Base-by-base conservation (phyloP, 129 eudicot species). In the Helianthus tuberosus region DNA sequence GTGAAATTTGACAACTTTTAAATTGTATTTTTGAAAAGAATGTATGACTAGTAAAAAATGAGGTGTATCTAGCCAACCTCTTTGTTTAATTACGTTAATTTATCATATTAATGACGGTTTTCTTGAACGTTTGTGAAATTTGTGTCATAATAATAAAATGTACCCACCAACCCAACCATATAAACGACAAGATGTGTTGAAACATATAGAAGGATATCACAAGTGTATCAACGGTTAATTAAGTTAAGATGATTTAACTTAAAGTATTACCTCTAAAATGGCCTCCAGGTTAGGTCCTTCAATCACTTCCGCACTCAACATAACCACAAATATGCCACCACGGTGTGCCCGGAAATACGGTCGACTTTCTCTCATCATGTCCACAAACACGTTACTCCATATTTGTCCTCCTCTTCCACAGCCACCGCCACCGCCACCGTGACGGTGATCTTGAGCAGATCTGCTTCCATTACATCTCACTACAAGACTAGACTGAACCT, bases 281-380 rank as follows among this genome's bases (percentile, higher is more conserved):
- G 73, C 67, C n/a, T 68, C 55, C 46, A 88, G 48, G 72, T 68
- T 54, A 52, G 87, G 77, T 5, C 80, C 68, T 69, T 91, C 80
- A 53, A 84, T 60, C 35, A 86, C 79, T 27, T 80, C 75, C 0
- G 81, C 81, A 27, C 83, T 75, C 15, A 91, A 51, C 9, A 84
- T 32, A 51, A 91, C 77, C 32, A 91, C 96, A 65, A 88, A 84
- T 11, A 87, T 66, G 76, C 86, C 41, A 27, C 84, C 90, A 32
- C 86, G 68, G 64, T 88, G 90, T 14, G 79, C 90, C 57, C 68
- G 66, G 11, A 85, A 66, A 69, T 86, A 86, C 6, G 97, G 89
- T 51, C 75, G 78, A 64, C 79, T 90, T 66, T 86, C 92, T 82
- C 90, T 88, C 92, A 84, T 82, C 81, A 60, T 76, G 71, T 74